Base-by-base conservation (phyloP, 2,329 filamentous ascomycete species). In the Eutypella sp. region DNA sequence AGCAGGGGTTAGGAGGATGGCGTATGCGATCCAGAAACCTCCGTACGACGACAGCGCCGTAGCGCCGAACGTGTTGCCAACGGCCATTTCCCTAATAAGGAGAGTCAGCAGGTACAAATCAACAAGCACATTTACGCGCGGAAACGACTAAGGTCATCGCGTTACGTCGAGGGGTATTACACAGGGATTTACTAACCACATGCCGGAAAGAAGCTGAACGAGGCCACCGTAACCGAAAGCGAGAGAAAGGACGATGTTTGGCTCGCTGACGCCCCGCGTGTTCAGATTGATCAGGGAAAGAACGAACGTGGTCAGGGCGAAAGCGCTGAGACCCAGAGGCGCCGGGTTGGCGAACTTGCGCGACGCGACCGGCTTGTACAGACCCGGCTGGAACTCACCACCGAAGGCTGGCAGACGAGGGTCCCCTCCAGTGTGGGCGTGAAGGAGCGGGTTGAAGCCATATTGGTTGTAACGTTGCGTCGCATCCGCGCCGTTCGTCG, bases 61-160 rank as follows among this genome's bases (percentile, higher is more conserved):
- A 43, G 86, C 87, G 74, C 87, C 87, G 55, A 92, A 91, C 10
- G 88, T 92, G 74, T 92, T 92, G 47, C 87, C 87, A n/a, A 88
- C 76, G 29, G 87, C 86, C 80, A 92, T 88, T 71, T 92, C 87
- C 86, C 85, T 89, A 51, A 23, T 10, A 34, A 34, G 44, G 38
- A 40, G 19, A 11, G 42, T 40, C 22, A 18, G 48, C 50, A 22
- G 49, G 43, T 44, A 10, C 5, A 3, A 37, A 24, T n/a, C 20
- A n/a, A 5, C 16, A 40, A 13, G 25, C 25, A 29, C 25, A 29
- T 13, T 7, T 13, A 29, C 25, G 13, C 25, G 25, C 25, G 25
- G n/a, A n/a, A n/a, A n/a, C n/a, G n/a, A n/a, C n/a, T 13, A 7
- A 42, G 38, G 4, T 15, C 13, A 4, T 9, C 6, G n/a, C 22